Percentiles rank a stretch among this genome's conserved stretches.
Evolutionary conservation across 345 rosid species (phyloP).

Genomic region (Mercurialis annua): DNA sequence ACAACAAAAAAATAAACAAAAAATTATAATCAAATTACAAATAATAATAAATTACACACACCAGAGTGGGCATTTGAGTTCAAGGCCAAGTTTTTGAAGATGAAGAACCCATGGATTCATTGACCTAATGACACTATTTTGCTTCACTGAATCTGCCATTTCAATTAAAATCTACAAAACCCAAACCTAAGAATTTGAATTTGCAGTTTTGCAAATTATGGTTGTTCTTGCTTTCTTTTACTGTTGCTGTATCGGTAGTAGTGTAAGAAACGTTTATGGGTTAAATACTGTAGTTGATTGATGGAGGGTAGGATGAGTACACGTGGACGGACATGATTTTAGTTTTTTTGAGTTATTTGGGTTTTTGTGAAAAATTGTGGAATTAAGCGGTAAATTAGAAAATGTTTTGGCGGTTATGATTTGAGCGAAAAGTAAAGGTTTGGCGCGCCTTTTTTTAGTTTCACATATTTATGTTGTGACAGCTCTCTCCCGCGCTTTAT

Average conservation of each 20-base stretch:
- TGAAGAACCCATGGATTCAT: slow-evolving; percentile 75
- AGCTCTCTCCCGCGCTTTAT: background rate
- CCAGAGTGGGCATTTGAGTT: slow-evolving; percentile 92
- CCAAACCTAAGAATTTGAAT: background rate
- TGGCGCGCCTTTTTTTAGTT: slow-evolving; percentile 1
- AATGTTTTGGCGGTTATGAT: background rate
- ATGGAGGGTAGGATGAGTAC: background rate
- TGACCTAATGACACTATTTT: slow-evolving; percentile 16
- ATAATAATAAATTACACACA: slow-evolving; percentile 22
- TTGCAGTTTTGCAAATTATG: background rate
- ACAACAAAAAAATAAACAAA: background rate
- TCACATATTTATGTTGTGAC: background rate
- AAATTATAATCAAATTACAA: background rate
- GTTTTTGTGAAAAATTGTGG: background rate
- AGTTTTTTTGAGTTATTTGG: background rate
- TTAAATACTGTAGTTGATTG: background rate
- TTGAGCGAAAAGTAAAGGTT: too few relatives aligned
- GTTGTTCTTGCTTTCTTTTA: too few relatives aligned
- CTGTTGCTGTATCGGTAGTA: background rate
- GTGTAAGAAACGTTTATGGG: background rate
- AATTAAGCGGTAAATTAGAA: background rate
- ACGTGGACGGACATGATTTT: slow-evolving; percentile 15
- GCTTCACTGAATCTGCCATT: slow-evolving; percentile 40
- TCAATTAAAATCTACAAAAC: background rate
- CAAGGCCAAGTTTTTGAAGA: slow-evolving; percentile 74